Conservation (phyloP, 1,284 basidiomycete species). For the Rhizoctonia solani region DNA sequence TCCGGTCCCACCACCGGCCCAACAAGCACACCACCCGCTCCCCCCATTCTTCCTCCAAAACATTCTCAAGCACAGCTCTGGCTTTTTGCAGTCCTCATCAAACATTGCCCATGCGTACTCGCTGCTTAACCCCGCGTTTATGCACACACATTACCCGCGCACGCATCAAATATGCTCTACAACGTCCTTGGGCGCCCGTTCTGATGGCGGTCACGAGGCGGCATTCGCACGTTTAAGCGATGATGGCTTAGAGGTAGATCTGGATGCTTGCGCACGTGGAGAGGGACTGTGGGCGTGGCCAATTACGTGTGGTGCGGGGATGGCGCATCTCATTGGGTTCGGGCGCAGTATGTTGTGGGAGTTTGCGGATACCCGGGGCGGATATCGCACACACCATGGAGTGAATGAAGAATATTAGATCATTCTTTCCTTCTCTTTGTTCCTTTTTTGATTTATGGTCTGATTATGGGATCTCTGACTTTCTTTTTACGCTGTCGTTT, state of each 20-base stretch:
- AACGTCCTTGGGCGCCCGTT: background rate
- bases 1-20: background rate
- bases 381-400: slow-evolving; percentile 12
- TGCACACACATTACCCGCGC: slow-evolving; percentile 15
- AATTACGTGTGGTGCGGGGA: slow-evolving; percentile 33
- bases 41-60: slow-evolving; percentile 18
- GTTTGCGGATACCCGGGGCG: slow-evolving; percentile 29
- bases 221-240: slow-evolving; percentile 30
- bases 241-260: slow-evolving; percentile 32
- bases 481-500: slow-evolving; percentile 1
- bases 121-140: slow-evolving; percentile 28
- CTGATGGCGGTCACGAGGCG: slow-evolving; percentile 18
- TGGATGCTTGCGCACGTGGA: slow-evolving; percentile 34
- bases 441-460: background rate
- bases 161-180: slow-evolving; percentile 3
- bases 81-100: slow-evolving; percentile 4
- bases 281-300: slow-evolving; percentile 38
- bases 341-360: slow-evolving; percentile 37
- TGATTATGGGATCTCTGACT: background rate
- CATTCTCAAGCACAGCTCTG: slow-evolving; percentile 17
- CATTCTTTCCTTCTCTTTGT: background rate
- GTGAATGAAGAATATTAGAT: slow-evolving; percentile 13
- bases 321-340: slow-evolving; percentile 37
- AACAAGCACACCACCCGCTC: slow-evolving; percentile 11
- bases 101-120: background rate